Conservation (phyloP, 768 basidiomycete genomes). For the Daedaleopsis sinensis region DNA sequence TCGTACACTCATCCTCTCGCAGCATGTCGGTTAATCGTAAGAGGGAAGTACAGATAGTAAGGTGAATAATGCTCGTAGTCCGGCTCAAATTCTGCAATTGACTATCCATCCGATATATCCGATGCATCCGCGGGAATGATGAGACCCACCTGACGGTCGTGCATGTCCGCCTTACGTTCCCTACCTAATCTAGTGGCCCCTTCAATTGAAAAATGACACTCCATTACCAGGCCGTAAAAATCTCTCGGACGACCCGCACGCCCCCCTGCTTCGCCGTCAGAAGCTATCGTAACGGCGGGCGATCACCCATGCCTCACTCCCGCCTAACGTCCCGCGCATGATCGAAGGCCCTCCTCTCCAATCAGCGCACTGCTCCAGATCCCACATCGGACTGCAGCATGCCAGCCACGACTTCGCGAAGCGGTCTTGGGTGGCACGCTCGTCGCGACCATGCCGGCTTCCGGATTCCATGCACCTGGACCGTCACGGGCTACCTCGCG, state of each 20-base stretch:
- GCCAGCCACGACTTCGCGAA: slow-evolving; percentile 8
- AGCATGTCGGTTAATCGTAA: too few relatives aligned
- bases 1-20: too few relatives aligned
- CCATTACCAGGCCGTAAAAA: not conserved
- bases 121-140: too few relatives aligned
- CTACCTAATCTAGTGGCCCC: too few relatives aligned
- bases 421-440: slow-evolving; percentile 2
- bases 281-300: slow-evolving; percentile 10
- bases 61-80: too few relatives aligned
- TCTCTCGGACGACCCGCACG: not conserved
- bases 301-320: slow-evolving; percentile 5
- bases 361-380: not conserved
- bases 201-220: too few relatives aligned
- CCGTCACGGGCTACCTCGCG: slow-evolving; percentile 1
- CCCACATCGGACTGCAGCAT: not conserved
- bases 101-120: too few relatives aligned
- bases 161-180: too few relatives aligned
- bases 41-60: too few relatives aligned
- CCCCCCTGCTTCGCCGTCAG: not conserved
- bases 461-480: not conserved
- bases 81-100: too few relatives aligned
- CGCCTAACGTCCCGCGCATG: not conserved
- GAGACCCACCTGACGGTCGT: too few relatives aligned
- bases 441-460: not conserved
- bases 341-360: not conserved